phyloP scores from a whole-genome alignment of 306 rosid species.

The Vicia villosa region DNA sequence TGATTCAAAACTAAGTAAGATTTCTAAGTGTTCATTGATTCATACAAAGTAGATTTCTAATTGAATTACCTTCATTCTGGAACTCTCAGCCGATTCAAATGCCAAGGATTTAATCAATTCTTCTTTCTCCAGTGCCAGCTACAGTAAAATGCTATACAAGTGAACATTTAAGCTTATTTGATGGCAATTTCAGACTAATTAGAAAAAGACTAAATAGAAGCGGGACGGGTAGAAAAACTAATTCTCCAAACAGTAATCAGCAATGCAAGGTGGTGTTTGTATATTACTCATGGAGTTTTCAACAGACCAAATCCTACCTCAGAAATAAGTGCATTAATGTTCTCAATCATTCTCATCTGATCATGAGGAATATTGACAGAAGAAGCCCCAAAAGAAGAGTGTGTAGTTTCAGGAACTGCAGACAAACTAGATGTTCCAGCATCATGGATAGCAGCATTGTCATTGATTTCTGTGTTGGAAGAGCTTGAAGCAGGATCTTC shows the following conservation, averaged over 20 bases:
- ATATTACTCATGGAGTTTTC: conserved; percentile 5
- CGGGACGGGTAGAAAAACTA: conserved; percentile 17
- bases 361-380: conserved; percentile 69
- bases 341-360: conserved; percentile 74
- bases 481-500: conserved; percentile 47
- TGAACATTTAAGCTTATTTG: conserved; percentile 19
- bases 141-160: conserved; percentile 41
- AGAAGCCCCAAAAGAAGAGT: conserved; percentile 54
- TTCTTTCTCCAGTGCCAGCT: conserved; percentile 92
- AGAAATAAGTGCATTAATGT: conserved; percentile 75
- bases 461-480: conserved; percentile 46
- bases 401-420: conserved; percentile 44
- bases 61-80: conserved; percentile 72
- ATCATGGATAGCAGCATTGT: conserved; percentile 42
- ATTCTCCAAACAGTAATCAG: conserved; percentile 24
- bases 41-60: conserved; percentile 16
- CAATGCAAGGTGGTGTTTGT: not conserved
- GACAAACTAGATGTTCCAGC: conserved; percentile 45
- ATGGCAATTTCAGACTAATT: conserved; percentile 23
- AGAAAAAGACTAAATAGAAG: conserved; percentile 18
- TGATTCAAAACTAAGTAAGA: conserved; percentile 9
- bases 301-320: conserved; percentile 64
- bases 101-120: conserved; percentile 76
- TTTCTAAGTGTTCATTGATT: not conserved
- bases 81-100: conserved; percentile 74